phyloP scores from a whole-genome alignment of 1,139 yeast species.

The Entelexis sorbosivorans region DNA sequence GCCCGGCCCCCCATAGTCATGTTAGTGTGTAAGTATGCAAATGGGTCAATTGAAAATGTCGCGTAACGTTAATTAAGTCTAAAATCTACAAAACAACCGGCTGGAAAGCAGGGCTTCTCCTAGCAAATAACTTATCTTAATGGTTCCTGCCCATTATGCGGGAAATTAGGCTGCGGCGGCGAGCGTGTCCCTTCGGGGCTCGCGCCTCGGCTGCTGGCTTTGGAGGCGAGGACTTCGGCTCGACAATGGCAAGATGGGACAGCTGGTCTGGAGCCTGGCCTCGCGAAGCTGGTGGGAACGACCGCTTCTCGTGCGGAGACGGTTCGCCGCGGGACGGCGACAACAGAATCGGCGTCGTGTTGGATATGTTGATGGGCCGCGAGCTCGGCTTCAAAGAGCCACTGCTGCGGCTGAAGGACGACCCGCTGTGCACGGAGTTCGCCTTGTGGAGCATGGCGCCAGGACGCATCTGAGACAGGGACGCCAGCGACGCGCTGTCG shows the following conservation, averaged over 20 bases:
- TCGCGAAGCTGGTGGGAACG: not conserved
- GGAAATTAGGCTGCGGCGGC: slow-evolving; percentile 20
- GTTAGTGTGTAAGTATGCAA: no score
- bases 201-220: not conserved
- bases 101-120: not conserved
- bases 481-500: slow-evolving; percentile 10
- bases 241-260: slow-evolving; percentile 20
- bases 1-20: no score
- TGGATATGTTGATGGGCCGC: not conserved
- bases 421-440: slow-evolving; percentile 9
- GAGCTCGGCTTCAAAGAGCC: slow-evolving; percentile 4
- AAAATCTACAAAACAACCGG: not conserved
- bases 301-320: not conserved
- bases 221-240: slow-evolving; percentile 1
- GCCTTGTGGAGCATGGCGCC: slow-evolving; percentile 8
- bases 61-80: not conserved
- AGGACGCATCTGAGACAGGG: slow-evolving; percentile 6
- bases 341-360: not conserved
- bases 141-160: slow-evolving; percentile 16
- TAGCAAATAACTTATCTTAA: not conserved
- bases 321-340: not conserved
- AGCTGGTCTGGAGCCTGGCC: slow-evolving; percentile 14
- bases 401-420: slow-evolving; percentile 5
- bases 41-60: no score
- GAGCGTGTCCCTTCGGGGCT: slow-evolving; percentile 11